Conservation (phyloP, 129 eudicot genomes). For the Lactuca saligna region DNA sequence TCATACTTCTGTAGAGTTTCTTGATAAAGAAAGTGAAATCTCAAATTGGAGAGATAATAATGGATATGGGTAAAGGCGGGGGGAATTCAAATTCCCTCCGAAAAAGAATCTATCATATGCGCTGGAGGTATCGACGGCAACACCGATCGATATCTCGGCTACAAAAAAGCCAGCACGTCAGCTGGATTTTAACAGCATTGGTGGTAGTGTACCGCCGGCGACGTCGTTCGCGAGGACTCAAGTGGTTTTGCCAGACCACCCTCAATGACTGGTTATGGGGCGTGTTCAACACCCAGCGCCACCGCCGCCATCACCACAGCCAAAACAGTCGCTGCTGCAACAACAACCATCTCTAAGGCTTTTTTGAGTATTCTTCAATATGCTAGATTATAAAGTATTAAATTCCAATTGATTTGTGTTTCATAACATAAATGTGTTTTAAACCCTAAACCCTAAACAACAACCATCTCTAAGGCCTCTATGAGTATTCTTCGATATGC, state of each 20-base stretch:
- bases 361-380: constrained; percentile 33
- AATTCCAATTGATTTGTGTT: neutral
- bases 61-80: constrained; percentile 56
- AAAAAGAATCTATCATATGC: constrained; percentile 46
- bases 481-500: too few relatives aligned
- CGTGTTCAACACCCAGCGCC: constrained; percentile 14
- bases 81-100: constrained; percentile 62
- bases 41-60: constrained; percentile 24
- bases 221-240: constrained; percentile 1
- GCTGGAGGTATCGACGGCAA: neutral
- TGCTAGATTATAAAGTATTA: neutral
- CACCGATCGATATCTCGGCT: constrained; percentile 46
- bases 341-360: constrained; percentile 40
- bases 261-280: constrained; percentile 26
- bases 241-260: constrained; percentile 35
- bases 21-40: constrained; percentile 3
- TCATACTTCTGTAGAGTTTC: neutral
- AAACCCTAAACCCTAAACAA: too few relatives aligned
- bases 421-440: neutral
- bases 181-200: constrained; percentile 65
- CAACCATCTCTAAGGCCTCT: too few relatives aligned
- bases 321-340: constrained; percentile 3
- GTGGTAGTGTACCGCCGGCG: constrained; percentile 29
- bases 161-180: constrained; percentile 73
- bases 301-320: constrained; percentile 14